These are phyloP conservation scores for Blastosporella zonata DNA, from an alignment of 1,284 basidiomycete genomes.

Conservation along the genomic window DNA sequence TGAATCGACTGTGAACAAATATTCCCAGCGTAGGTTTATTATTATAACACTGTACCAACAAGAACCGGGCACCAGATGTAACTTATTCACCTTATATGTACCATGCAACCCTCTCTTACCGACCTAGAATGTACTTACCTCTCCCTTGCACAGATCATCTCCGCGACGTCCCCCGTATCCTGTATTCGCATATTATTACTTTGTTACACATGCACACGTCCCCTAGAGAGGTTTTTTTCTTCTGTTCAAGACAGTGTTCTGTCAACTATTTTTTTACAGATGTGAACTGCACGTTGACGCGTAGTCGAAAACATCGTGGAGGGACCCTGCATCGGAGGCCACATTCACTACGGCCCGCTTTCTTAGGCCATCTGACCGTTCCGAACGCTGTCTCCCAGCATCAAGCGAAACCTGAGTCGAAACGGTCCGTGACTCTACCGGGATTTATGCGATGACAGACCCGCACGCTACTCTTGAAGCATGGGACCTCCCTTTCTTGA, in stretches of 20 bases:
- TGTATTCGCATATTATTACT: not conserved
- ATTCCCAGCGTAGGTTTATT: not conserved
- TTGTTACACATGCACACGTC: no score
- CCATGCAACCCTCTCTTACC: not conserved
- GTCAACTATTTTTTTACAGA: no score
- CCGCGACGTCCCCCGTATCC: not conserved
- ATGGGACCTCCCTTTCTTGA: not conserved
- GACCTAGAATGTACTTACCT: conserved; percentile 1
- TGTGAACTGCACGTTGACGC: no score
- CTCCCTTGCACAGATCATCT: not conserved
- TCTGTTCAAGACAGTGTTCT: no score
- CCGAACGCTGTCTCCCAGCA: not conserved
- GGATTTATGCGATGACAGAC: conserved; percentile 3
- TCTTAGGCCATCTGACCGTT: conserved; percentile 12
- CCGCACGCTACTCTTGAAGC: not conserved
- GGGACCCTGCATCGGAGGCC: no score
- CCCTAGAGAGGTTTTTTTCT: no score
- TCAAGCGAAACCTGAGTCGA: conserved; percentile 5
- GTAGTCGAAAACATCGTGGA: no score
- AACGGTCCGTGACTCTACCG: conserved; percentile 7
- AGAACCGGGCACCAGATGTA: not conserved
- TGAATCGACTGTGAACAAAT: conserved; percentile 29
- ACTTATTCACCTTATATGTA: conserved; percentile 6
- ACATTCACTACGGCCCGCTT: conserved; percentile 11
- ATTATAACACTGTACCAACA: not conserved